Base-by-base conservation (phyloP, 1,284 basidiomycete genomes). In the Fomitopsis betulina region DNA sequence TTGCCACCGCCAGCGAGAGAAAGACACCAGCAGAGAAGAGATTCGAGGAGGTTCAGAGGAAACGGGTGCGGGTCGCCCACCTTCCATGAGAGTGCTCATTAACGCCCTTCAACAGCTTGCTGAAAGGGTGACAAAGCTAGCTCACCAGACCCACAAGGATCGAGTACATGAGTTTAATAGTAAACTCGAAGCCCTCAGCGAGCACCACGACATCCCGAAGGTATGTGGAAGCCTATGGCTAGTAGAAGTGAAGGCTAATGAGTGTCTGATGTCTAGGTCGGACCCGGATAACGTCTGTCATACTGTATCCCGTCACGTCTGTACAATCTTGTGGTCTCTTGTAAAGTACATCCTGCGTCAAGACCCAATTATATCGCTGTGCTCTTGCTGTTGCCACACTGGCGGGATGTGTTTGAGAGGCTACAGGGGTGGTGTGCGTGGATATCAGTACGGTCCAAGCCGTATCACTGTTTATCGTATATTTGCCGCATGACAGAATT, bases 161-260 rank as follows among this genome's bases (percentile, higher is more conserved):
- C 88, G 95, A 53, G 95, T 99, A 23, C 86, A 86, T 60, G 92
- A 95, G 69, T 93, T 95, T 69, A 99, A 99, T 72, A 71, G 82
- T 33, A 93, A 97, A 70, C 79, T 99, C 7, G 95, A 96, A 71
- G 78, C 83, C 54, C 83, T 97, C 59, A 91, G 89, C 69, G 93
- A 96, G 76, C 94, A 96, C 79, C 91, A 96, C 71, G 93, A 96
- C 71, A 94, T 96, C 65, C 93, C 93, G 42, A 94, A 94, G 80
- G 93, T 89, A 69, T 62, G 72, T 64, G 33, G 60, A 63, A 57
- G n/a, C 35, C n/a, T 49, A 33, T 10, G 40, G 17, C 2, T 13
- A 19, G 58, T 64, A 58, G 59, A 63, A 12, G 64, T 67, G 30
- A 60, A 35, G 17, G 39, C 39, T 51, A 19, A 49, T 68, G 71